These are phyloP conservation scores for Cercospora sp. DNA, from an alignment of 2,329 filamentous ascomycete species.

Conservation along the genomic window DNA sequence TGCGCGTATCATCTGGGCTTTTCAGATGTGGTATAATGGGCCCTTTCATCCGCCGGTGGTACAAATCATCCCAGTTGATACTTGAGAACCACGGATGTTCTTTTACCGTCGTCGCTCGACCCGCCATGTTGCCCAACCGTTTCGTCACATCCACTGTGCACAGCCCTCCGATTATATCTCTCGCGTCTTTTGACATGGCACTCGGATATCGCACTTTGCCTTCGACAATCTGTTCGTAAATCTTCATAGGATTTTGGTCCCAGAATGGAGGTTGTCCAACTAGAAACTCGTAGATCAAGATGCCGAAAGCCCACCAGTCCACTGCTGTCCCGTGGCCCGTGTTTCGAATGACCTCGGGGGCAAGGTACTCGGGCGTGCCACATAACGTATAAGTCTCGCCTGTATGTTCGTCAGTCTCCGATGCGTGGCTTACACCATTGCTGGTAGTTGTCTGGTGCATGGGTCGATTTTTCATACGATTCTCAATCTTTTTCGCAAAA, in stretches of 20 bases:
- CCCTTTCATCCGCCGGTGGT: slow-evolving; percentile 62
- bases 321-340: slow-evolving; percentile 73
- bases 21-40: slow-evolving; percentile 75
- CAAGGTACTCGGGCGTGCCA: slow-evolving; percentile 80
- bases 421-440: slow-evolving; percentile 10
- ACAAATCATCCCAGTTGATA: slow-evolving; percentile 72
- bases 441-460: background rate
- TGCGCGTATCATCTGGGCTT: slow-evolving; percentile 72
- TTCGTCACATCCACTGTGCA: slow-evolving; percentile 78
- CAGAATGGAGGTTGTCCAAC: slow-evolving; percentile 85
- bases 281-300: slow-evolving; percentile 80
- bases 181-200: slow-evolving; percentile 65
- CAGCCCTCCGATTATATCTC: slow-evolving; percentile 72
- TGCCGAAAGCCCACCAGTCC: slow-evolving; percentile 86
- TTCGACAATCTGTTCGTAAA: slow-evolving; percentile 80
- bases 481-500: slow-evolving; percentile 76
- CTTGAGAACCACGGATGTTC: slow-evolving; percentile 72
- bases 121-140: slow-evolving; percentile 74
- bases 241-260: slow-evolving; percentile 83
- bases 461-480: slow-evolving; percentile 44
- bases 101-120: slow-evolving; percentile 71
- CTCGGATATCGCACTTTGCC: slow-evolving; percentile 73
- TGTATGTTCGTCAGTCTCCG: slow-evolving; percentile 32
- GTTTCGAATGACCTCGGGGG: slow-evolving; percentile 80
- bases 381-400: slow-evolving; percentile 80